Evolutionary conservation across 257 asterid genomes (phyloP).

Genomic region (Solanum virginianum): DNA sequence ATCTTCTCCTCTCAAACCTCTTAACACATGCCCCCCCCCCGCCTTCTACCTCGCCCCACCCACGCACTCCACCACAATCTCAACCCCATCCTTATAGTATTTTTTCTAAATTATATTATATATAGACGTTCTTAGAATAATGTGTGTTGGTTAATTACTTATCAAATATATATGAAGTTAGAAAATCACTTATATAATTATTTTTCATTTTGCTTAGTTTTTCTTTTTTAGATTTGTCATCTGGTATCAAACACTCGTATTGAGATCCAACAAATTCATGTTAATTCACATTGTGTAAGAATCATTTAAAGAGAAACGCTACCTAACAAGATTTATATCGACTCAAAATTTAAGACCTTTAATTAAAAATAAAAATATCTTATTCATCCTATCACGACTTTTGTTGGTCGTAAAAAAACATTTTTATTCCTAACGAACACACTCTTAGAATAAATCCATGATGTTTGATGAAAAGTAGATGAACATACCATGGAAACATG

Average conservation of each 20-base stretch:
- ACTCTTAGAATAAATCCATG: background rate
- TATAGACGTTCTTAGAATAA: too few relatives aligned
- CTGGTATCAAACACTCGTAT: accelerated
- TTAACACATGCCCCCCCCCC: too few relatives aligned
- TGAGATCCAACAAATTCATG: background rate
- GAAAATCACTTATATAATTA: too few relatives aligned
- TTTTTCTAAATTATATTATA: too few relatives aligned
- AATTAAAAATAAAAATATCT: accelerated
- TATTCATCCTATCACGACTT: background rate
- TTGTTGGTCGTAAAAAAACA: accelerated
- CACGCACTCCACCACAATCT: too few relatives aligned
- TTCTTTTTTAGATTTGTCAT: background rate
- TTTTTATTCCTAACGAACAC: background rate
- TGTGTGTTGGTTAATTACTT: too few relatives aligned
- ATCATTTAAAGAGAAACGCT: background rate
- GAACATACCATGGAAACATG: background rate
- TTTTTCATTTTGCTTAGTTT: too few relatives aligned
- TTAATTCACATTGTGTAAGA: background rate
- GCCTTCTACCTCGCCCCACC: background rate
- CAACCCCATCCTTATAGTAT: background rate
- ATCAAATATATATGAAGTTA: too few relatives aligned
- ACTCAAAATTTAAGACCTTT: background rate
- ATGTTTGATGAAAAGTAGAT: background rate
- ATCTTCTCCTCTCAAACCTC: background rate
- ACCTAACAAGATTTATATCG: background rate